Percentiles rank a stretch among this genome's conserved stretches.
phyloP scores from a whole-genome alignment of 257 asterid genomes.

The Nemophila menziesii region DNA sequence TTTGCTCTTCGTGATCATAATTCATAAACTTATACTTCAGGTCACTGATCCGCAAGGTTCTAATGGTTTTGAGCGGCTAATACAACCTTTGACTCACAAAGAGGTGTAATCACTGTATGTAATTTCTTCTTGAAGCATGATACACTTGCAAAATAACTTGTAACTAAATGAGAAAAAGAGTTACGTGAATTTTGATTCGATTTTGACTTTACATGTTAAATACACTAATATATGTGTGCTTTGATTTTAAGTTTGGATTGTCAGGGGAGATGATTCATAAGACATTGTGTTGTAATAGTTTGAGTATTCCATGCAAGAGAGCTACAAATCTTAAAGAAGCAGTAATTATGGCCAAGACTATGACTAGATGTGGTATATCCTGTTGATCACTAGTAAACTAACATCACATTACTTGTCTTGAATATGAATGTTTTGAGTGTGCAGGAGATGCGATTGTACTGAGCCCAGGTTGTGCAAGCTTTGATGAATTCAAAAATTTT shows the following conservation, averaged over 20 bases:
- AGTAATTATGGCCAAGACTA: slow-evolving; percentile 19
- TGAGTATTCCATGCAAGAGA: slow-evolving; percentile 23
- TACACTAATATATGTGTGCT: slow-evolving; percentile 1
- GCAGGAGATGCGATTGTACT: slow-evolving; percentile 29
- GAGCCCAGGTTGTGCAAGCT: slow-evolving; percentile 33
- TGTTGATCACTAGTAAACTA: too few relatives aligned
- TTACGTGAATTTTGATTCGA: too few relatives aligned
- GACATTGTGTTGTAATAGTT: slow-evolving; percentile 18
- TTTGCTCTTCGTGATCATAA: not conserved
- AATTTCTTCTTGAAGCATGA: slow-evolving; percentile 1
- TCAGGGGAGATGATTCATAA: slow-evolving; percentile 24
- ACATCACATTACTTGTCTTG: not conserved
- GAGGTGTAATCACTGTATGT: slow-evolving; percentile 29
- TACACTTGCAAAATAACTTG: not conserved
- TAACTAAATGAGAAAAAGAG: too few relatives aligned
- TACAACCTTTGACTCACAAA: slow-evolving; percentile 21
- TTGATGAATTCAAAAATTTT: slow-evolving; percentile 30
- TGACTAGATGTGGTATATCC: slow-evolving; percentile 3
- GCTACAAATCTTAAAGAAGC: slow-evolving; percentile 17
- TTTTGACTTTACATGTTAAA: not conserved
- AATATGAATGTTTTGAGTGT: not conserved
- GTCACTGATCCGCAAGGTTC: slow-evolving; percentile 12
- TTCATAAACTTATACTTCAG: slow-evolving; percentile 7
- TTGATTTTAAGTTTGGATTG: slow-evolving; percentile 23
- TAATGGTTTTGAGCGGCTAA: slow-evolving; percentile 26